Percentiles rank a stretch among this genome's conserved stretches.
Conservation (phyloP, 2,329 filamentous ascomycete genomes). For the Calonectria pauciramosa region DNA sequence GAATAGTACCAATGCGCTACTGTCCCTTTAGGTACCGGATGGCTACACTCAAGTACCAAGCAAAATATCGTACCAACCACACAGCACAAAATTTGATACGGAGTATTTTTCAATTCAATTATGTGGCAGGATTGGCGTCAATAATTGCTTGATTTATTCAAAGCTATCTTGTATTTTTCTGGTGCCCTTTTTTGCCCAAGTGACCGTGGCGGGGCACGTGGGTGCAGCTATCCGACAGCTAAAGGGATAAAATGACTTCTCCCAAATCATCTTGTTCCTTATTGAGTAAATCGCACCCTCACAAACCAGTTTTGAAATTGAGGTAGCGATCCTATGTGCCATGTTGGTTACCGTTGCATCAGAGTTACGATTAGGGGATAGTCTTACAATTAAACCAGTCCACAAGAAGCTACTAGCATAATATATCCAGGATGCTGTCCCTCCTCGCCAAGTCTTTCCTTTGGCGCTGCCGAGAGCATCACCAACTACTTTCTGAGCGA, state of each 20-base stretch:
- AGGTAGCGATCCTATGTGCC: neutral
- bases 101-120: too few relatives aligned
- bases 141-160: too few relatives aligned
- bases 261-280: neutral
- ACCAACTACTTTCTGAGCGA: too few relatives aligned
- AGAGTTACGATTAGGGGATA: neutral
- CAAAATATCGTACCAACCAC: too few relatives aligned
- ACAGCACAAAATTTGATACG: too few relatives aligned
- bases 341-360: neutral
- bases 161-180: too few relatives aligned
- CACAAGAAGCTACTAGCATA: neutral
- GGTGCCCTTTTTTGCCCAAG: too few relatives aligned
- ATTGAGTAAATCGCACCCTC: neutral
- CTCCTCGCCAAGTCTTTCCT: neutral
- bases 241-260: neutral
- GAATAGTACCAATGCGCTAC: neutral
- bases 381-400: neutral
- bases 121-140: too few relatives aligned
- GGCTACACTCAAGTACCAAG: too few relatives aligned
- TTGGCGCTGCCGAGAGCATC: neutral
- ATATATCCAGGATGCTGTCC: neutral
- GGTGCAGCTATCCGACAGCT: too few relatives aligned
- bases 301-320: neutral
- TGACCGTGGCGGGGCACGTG: too few relatives aligned
- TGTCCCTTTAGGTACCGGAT: too few relatives aligned